Percentiles rank a stretch among this genome's conserved stretches.
Conservation (phyloP, 1,139 yeast genomes). For the Waltiozyma sp. region DNA sequence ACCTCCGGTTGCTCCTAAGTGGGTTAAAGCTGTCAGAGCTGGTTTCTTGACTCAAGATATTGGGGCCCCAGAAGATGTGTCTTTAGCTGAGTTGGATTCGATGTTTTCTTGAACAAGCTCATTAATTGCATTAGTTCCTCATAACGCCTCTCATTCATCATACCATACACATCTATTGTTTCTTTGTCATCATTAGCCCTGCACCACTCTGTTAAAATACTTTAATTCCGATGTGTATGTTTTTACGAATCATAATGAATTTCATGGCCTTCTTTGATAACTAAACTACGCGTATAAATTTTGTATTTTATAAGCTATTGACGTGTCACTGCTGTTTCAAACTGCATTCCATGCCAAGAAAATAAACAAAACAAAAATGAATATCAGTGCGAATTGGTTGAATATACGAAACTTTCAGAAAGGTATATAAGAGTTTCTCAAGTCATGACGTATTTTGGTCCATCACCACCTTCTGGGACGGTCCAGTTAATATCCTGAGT, state of each 20-base stretch:
- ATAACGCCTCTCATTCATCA: not conserved
- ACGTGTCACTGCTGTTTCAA: too few species aligned
- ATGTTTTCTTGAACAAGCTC: slow-evolving; percentile 32
- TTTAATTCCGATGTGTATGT: not conserved
- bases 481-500: slow-evolving; percentile 90
- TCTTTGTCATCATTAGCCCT: not conserved
- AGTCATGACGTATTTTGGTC: slow-evolving; percentile 65
- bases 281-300: too few species aligned
- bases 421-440: too few species aligned
- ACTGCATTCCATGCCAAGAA: too few species aligned
- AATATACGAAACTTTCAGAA: too few species aligned
- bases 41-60: slow-evolving; percentile 70
- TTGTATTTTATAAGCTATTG: too few species aligned
- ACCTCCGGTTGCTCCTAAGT: slow-evolving; percentile 37
- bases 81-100: slow-evolving; percentile 63
- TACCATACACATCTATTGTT: not conserved
- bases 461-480: slow-evolving; percentile 97
- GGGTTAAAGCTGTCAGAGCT: slow-evolving; percentile 62
- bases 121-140: not conserved
- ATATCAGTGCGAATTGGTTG: too few species aligned
- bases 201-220: too few species aligned
- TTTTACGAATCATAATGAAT: not conserved
- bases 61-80: slow-evolving; percentile 65
- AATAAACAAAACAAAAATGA: too few species aligned
- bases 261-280: too few species aligned